Conservation (phyloP, 192 early-diverging fungal genomes). For the Gamsiella multidivaricata region DNA sequence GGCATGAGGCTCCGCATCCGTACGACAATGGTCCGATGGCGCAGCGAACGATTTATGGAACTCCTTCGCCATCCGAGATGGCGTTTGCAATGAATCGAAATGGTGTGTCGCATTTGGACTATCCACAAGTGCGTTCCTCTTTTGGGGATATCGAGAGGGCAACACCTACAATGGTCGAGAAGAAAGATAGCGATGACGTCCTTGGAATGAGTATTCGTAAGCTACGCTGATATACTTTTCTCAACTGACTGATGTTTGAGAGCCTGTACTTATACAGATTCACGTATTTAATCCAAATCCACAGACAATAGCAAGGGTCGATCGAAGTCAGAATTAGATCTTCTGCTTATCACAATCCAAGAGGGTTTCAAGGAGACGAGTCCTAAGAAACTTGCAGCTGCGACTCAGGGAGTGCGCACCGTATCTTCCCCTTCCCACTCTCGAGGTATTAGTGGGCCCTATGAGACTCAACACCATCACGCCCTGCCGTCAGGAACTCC, state of each 20-base stretch:
- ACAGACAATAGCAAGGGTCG: constrained; percentile 10
- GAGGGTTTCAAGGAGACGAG: background rate
- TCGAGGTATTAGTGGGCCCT: background rate
- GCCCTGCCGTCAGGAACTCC: background rate
- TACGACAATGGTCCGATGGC: background rate
- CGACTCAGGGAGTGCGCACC: background rate
- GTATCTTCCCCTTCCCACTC: background rate
- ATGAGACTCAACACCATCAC: constrained; percentile 2
- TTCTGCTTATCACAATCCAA: constrained; percentile 6
- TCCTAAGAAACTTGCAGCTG: background rate
- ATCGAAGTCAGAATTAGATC: constrained; percentile 41
- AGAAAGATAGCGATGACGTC: background rate
- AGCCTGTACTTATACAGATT: background rate
- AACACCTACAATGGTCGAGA: background rate
- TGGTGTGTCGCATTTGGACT: background rate
- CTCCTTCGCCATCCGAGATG: constrained; percentile 13
- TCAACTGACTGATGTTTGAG: no score
- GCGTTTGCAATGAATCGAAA: constrained; percentile 14
- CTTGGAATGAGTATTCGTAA: constrained; percentile 29
- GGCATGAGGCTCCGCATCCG: no score
- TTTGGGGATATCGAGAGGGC: background rate
- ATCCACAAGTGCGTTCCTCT: background rate
- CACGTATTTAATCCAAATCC: background rate
- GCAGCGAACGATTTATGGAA: background rate
- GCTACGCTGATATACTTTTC: background rate